Percentiles rank a stretch among this genome's conserved stretches.
phyloP scores from a whole-genome alignment of 768 basidiomycete species.

The Lactifluus pinguis region DNA sequence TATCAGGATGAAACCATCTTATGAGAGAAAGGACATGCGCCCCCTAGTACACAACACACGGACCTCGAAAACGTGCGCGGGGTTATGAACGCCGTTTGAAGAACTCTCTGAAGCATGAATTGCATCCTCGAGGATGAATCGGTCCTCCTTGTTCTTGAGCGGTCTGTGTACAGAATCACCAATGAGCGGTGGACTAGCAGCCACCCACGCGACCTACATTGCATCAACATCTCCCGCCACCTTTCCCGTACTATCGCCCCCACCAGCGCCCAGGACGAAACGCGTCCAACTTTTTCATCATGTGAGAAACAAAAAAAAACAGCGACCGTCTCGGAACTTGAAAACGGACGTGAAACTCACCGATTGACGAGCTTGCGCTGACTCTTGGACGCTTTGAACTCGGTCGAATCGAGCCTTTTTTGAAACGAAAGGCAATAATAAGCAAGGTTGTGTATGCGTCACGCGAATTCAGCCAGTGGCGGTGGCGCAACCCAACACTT shows the following conservation, averaged over 20 bases:
- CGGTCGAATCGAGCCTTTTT: constrained; percentile 51
- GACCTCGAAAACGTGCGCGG: constrained; percentile 56
- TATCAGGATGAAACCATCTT: constrained; percentile 24
- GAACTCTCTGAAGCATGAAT: constrained; percentile 49
- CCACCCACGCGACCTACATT: constrained; percentile 7
- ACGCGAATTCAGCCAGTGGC: too few relatives aligned
- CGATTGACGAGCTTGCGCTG: constrained; percentile 69
- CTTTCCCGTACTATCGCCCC: constrained; percentile 28
- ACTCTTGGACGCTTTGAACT: constrained; percentile 62
- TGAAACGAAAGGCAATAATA: too few relatives aligned
- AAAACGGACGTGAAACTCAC: constrained; percentile 27
- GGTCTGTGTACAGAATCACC: background rate
- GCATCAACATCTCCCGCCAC: constrained; percentile 25
- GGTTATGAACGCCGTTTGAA: constrained; percentile 25
- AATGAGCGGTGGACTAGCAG: background rate
- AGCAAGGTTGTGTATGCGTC: too few relatives aligned
- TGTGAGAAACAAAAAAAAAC: background rate
- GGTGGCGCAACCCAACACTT: too few relatives aligned
- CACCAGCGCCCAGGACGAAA: constrained; percentile 40
- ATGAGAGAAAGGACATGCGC: background rate
- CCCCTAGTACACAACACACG: background rate
- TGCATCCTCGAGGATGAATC: constrained; percentile 37
- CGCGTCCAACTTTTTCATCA: constrained; percentile 55
- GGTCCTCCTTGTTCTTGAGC: background rate
- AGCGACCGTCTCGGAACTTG: background rate